Percentiles rank a stretch among this genome's conserved stretches.
Evolutionary conservation across 768 basidiomycete species (phyloP).

Genomic region (Pleurotus eryngii): DNA sequence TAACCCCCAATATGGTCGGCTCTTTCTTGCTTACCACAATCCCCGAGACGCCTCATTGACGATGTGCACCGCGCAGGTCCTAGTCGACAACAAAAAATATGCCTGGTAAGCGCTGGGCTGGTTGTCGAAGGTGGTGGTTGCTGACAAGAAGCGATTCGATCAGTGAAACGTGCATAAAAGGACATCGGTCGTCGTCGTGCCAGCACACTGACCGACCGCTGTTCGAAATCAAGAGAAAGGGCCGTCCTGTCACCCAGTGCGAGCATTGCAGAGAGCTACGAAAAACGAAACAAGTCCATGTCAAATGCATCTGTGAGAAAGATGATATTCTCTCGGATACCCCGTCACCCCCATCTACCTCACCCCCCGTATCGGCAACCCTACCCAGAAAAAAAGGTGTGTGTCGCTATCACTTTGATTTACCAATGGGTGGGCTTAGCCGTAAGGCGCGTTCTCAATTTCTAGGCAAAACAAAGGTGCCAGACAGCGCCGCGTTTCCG

Average conservation of each 20-base stretch:
- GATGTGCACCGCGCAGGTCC: conserved; percentile 40
- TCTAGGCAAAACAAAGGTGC: conserved; percentile 56
- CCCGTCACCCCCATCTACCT: conserved; percentile 26
- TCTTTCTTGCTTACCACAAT: not conserved
- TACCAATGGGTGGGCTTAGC: conserved; percentile 34
- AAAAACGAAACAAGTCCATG: conserved; percentile 83
- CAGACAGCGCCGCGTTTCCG: conserved; percentile 76
- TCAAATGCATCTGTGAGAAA: conserved; percentile 85
- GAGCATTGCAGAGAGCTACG: conserved; percentile 81
- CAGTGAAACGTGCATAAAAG: conserved; percentile 95
- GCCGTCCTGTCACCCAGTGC: conserved; percentile 89
- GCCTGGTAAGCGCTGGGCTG: conserved; percentile 57
- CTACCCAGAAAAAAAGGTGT: conserved; percentile 61
- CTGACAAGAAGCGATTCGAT: conserved; percentile 3
- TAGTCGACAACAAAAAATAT: conserved; percentile 76
- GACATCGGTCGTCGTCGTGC: conserved; percentile 87
- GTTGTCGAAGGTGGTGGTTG: conserved; percentile 6
- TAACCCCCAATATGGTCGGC: conserved; percentile 2
- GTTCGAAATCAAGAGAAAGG: conserved; percentile 92
- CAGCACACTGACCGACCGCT: conserved; percentile 85
- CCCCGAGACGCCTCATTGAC: not conserved
- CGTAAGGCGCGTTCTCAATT: conserved; percentile 36
- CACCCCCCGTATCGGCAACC: conserved; percentile 24
- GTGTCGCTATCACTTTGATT: conserved; percentile 22
- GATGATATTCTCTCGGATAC: conserved; percentile 53